These are phyloP conservation scores for Ettlia oleoabundans DNA, from an alignment of 139 green algal species.

Conservation along the genomic window DNA sequence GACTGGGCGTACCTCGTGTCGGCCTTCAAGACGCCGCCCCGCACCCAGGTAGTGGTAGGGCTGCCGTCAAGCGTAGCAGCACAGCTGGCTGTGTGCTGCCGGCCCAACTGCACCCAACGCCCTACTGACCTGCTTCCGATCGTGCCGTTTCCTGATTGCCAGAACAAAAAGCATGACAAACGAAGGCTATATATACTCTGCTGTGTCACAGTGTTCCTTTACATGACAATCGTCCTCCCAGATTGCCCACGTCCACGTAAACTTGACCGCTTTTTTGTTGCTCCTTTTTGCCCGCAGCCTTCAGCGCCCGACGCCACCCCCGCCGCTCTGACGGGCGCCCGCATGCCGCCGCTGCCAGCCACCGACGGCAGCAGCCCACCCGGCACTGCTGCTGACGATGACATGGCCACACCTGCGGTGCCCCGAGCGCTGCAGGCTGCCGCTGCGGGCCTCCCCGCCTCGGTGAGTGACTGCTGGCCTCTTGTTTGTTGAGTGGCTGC, in stretches of 20 bases:
- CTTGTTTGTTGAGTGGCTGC: too few species aligned
- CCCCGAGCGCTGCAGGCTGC: slow-evolving; percentile 5
- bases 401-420: not conserved
- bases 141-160: not conserved
- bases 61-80: too few species aligned
- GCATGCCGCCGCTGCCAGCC: not conserved
- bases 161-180: too few species aligned
- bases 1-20: not conserved
- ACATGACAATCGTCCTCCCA: too few species aligned
- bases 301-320: not conserved
- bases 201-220: too few species aligned
- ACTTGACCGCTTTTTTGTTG: too few species aligned
- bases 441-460: not conserved
- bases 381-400: not conserved
- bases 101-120: too few species aligned
- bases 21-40: slow-evolving; percentile 12
- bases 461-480: too few species aligned
- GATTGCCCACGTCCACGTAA: too few species aligned
- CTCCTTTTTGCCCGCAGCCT: slow-evolving; percentile 6
- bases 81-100: too few species aligned
- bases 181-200: too few species aligned
- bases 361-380: not conserved
- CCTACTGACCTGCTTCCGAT: not conserved
- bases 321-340: not conserved
- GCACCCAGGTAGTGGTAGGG: not conserved